Conservation (phyloP, 1,139 yeast species). For the Saccharomyces hybrid region DNA sequence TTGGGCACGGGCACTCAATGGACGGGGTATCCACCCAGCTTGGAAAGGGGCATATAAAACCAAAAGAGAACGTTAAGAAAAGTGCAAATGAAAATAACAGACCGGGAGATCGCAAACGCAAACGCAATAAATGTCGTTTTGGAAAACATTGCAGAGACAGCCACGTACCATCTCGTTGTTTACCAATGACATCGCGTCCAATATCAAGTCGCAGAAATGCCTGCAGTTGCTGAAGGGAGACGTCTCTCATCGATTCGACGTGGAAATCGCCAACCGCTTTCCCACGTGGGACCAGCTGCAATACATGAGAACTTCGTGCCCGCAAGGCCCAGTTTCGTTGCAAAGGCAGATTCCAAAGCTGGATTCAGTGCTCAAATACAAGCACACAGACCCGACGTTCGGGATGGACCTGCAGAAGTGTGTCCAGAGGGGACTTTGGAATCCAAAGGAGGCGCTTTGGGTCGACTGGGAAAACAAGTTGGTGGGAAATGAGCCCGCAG, state of each 20-base stretch:
- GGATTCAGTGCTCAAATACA: slow-evolving; percentile 12
- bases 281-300: slow-evolving; percentile 28
- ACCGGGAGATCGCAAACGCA: background rate
- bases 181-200: slow-evolving; percentile 18
- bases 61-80: background rate
- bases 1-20: background rate
- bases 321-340: slow-evolving; percentile 10
- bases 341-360: slow-evolving; percentile 17
- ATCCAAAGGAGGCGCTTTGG: slow-evolving; percentile 20
- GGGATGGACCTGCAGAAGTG: slow-evolving; percentile 19
- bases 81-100: background rate
- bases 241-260: slow-evolving; percentile 14
- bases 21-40: background rate
- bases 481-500: slow-evolving; percentile 16
- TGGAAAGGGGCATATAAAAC: slow-evolving; percentile 1
- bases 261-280: slow-evolving; percentile 20
- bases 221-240: slow-evolving; percentile 15
- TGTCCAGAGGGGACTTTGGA: slow-evolving; percentile 19
- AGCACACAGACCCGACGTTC: slow-evolving; percentile 18
- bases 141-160: slow-evolving; percentile 23
- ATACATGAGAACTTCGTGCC: slow-evolving; percentile 18
- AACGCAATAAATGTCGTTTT: slow-evolving; percentile 21
- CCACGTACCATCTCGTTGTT: slow-evolving; percentile 25
- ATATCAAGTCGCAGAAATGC: slow-evolving; percentile 11
- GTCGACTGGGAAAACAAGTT: slow-evolving; percentile 28